A percentile compares a stretch with the other conserved stretches of the same genome.
phyloP scores from a whole-genome alignment of 495 filamentous ascomycete genomes.

The Glarea lozoyensis region DNA sequence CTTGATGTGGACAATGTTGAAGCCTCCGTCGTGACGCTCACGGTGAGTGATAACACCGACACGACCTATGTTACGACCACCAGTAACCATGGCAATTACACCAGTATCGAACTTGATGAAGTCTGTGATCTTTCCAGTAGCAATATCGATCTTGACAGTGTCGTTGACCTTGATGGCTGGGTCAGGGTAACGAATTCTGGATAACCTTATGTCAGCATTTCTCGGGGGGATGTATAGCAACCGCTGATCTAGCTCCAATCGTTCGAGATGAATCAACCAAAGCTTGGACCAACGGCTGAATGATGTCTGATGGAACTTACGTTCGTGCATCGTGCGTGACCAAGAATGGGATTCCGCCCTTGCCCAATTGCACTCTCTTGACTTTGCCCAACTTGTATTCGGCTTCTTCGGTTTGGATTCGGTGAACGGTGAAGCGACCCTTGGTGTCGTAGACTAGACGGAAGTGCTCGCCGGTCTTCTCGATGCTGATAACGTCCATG shows the following conservation, averaged over 20 bases:
- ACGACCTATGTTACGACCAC: constrained; percentile 99
- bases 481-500: constrained; percentile 98
- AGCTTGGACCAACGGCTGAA: constrained; percentile 99
- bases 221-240: constrained; percentile 15
- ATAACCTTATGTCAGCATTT: constrained; percentile 21
- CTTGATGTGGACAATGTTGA: constrained; percentile 99
- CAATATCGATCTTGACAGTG: constrained; percentile 96
- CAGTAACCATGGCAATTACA: constrained; percentile 93
- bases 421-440: constrained; percentile 99
- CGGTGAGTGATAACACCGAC: constrained; percentile 99
- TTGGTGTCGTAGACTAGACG: constrained; percentile 99
- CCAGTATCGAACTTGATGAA: constrained; percentile 97
- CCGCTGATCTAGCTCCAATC: constrained; percentile 31
- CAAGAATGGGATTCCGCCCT: constrained; percentile 99
- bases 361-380: constrained; percentile 97
- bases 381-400: constrained; percentile 99
- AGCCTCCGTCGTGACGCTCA: constrained; percentile 98
- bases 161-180: constrained; percentile 98
- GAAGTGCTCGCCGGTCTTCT: constrained; percentile 99
- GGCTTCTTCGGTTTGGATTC: constrained; percentile 95
- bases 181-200: constrained; percentile 74
- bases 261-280: constrained; percentile 59
- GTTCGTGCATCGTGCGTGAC: constrained; percentile 99
- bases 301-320: constrained; percentile 90
- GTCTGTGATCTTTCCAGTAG: constrained; percentile 93